Percentiles rank a stretch among this genome's conserved stretches.
Conservation (phyloP, 306 rosid species). For the Pyrus pyrifolia region DNA sequence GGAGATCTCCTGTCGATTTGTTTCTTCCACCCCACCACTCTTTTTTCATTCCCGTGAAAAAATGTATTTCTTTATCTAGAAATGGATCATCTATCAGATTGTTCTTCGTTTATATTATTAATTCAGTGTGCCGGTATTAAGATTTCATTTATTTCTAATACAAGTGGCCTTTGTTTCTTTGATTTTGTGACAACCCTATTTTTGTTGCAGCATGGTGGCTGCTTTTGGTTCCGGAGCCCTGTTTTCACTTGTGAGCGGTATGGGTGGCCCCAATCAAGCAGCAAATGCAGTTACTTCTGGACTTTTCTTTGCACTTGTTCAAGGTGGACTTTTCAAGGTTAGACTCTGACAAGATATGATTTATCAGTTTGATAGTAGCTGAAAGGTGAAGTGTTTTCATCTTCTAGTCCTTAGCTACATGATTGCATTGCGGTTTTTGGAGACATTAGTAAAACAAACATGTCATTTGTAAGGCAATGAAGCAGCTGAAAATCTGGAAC, state of each 20-base stretch:
- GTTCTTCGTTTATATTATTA: neutral
- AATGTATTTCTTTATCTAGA: neutral
- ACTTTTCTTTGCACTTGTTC: constrained; percentile 84
- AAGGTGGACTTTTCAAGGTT: constrained; percentile 96
- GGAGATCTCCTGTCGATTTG: neutral
- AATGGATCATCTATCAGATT: neutral
- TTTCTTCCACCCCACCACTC: neutral
- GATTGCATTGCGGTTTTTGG: neutral
- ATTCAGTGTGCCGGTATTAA: neutral
- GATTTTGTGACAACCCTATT: constrained; percentile 3
- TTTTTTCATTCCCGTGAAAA: neutral
- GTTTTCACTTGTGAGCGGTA: constrained; percentile 88
- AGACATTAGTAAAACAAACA: neutral
- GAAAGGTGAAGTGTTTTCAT: neutral
- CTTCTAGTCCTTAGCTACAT: constrained; percentile 5
- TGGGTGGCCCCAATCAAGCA: constrained; percentile 86
- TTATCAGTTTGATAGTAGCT: neutral
- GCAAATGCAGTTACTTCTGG: constrained; percentile 85
- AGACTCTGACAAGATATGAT: constrained; percentile 9
- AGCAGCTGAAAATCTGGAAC: neutral
- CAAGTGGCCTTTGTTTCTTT: neutral
- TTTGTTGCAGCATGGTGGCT: constrained; percentile 73
- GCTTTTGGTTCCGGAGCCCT: constrained; percentile 95
- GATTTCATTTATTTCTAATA: neutral
- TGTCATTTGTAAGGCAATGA: neutral